These are phyloP conservation scores for Dissophora globulifera DNA, from an alignment of 192 early-diverging fungal species.

Conservation along the genomic window DNA sequence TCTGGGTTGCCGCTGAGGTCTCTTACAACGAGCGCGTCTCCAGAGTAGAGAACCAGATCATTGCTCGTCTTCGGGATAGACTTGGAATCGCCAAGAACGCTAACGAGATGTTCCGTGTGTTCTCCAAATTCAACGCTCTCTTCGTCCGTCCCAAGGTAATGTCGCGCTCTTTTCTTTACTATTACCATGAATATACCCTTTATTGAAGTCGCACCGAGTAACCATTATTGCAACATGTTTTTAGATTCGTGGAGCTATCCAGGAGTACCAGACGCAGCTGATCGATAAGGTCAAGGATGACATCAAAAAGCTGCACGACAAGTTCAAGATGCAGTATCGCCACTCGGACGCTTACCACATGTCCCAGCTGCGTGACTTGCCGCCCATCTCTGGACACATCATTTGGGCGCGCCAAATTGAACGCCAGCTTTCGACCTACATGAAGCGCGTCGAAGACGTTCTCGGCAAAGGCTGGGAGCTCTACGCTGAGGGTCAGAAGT, in stretches of 20 bases:
- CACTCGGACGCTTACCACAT: slow-evolving; percentile 89
- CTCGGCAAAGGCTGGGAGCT: slow-evolving; percentile 97
- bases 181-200: no score
- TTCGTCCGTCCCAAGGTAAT: slow-evolving; percentile 94
- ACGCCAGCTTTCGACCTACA: slow-evolving; percentile 92
- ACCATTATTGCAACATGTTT: not conserved
- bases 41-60: slow-evolving; percentile 98
- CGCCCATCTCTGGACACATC: slow-evolving; percentile 92
- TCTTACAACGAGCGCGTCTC: slow-evolving; percentile 95
- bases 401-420: slow-evolving; percentile 99
- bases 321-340: slow-evolving; percentile 92
- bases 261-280: slow-evolving; percentile 98
- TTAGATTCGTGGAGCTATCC: slow-evolving; percentile 97
- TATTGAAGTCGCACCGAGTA: not conserved
- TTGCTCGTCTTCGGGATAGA: slow-evolving; percentile 86
- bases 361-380: slow-evolving; percentile 92
- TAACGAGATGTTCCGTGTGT: slow-evolving; percentile 99
- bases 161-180: no score
- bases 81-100: slow-evolving; percentile 96
- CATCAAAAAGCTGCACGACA: slow-evolving; percentile 93
- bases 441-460: slow-evolving; percentile 98
- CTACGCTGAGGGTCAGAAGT: slow-evolving; percentile 96
- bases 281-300: slow-evolving; percentile 99
- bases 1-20: slow-evolving; percentile 91
- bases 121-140: slow-evolving; percentile 99